phyloP scores from a whole-genome alignment of 352 stramenopile genomes.

The Phytophthora pistaciae region DNA sequence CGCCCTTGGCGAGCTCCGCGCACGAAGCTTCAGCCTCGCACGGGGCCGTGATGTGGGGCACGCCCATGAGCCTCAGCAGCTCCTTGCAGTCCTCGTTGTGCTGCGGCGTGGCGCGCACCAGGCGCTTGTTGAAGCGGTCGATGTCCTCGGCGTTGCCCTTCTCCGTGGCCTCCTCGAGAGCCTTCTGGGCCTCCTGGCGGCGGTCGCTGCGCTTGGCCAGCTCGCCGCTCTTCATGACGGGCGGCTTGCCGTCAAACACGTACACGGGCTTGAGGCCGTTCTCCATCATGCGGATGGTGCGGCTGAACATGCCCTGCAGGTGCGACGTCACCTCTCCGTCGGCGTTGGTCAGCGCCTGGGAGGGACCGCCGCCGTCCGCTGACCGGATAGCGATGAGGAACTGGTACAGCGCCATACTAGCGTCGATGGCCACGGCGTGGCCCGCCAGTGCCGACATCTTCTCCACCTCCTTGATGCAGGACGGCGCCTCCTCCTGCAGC shows the following conservation, averaged over 20 bases:
- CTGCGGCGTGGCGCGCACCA: conserved; percentile 90
- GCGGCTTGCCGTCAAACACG: conserved; percentile 99
- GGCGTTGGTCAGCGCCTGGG: conserved; percentile 97
- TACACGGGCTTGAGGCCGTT: conserved; percentile 98
- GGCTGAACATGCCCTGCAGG: conserved; percentile 98
- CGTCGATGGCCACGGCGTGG: conserved; percentile 98
- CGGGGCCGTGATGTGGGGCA: conserved; percentile 96
- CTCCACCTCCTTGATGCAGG: conserved; percentile 95
- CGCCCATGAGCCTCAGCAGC: conserved; percentile 95
- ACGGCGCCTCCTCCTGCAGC: conserved; percentile 97
- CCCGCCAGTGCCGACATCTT: conserved; percentile 96
- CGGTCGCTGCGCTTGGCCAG: conserved; percentile 94
- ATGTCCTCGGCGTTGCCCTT: conserved; percentile 91
- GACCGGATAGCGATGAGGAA: conserved; percentile 95
- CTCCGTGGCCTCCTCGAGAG: conserved; percentile 88
- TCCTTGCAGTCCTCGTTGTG: conserved; percentile 96
- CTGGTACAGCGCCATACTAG: conserved; percentile 99
- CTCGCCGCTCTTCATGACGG: conserved; percentile 97
- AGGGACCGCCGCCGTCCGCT: conserved; percentile 83
- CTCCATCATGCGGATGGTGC: conserved; percentile 98
- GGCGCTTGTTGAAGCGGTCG: conserved; percentile 94
- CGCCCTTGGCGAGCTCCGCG: conserved; percentile 92
- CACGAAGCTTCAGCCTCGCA: conserved; percentile 99
- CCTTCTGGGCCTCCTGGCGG: conserved; percentile 89
- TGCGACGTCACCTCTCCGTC: conserved; percentile 96